A percentile compares a stretch with the other conserved stretches of the same genome.
These are phyloP conservation scores for Sergeia podlipaevii DNA, from an alignment of 208 protist species.

Conservation along the genomic window DNA sequence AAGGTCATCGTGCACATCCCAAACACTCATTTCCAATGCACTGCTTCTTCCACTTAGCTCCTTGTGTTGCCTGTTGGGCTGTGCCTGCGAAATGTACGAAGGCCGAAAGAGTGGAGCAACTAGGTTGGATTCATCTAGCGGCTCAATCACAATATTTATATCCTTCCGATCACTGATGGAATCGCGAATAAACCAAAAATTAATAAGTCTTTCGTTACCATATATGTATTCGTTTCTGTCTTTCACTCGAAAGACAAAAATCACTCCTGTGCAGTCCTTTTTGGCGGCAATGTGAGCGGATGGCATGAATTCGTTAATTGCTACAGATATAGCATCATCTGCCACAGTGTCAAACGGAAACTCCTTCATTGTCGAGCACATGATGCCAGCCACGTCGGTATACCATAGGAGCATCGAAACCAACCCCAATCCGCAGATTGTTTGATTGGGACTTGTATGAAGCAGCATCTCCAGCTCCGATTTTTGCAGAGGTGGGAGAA, in stretches of 20 bases:
- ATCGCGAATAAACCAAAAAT: slow-evolving; percentile 52
- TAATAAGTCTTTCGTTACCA: slow-evolving; percentile 38
- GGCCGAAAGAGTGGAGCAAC: slow-evolving; percentile 39
- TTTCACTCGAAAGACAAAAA: slow-evolving; percentile 53
- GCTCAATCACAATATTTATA: slow-evolving; percentile 42
- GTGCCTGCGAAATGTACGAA: slow-evolving; percentile 25
- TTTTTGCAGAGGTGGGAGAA: slow-evolving; percentile 28
- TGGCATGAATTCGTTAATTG: slow-evolving; percentile 27
- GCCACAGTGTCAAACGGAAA: slow-evolving; percentile 47
- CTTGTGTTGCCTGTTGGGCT: slow-evolving; percentile 14
- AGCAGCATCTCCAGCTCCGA: slow-evolving; percentile 41
- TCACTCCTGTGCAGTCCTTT: slow-evolving; percentile 9
- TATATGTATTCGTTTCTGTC: slow-evolving; percentile 67
- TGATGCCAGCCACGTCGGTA: slow-evolving; percentile 33
- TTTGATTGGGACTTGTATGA: slow-evolving; percentile 15
- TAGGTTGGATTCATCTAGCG: slow-evolving; percentile 21
- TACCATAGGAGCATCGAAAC: slow-evolving; percentile 45
- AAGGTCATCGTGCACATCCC: slow-evolving; percentile 32
- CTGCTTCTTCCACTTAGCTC: slow-evolving; percentile 14
- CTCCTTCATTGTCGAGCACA: slow-evolving; percentile 36
- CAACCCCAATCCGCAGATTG: slow-evolving; percentile 9
- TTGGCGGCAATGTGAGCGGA: slow-evolving; percentile 20
- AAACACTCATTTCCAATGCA: slow-evolving; percentile 39
- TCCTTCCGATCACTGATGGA: slow-evolving; percentile 45
- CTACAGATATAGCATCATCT: slow-evolving; percentile 29